Evolutionary conservation across 1,139 yeast species (phyloP), one percentile per base, ranked within the genome.

Genomic region (Petasospora fabianii): DNA sequence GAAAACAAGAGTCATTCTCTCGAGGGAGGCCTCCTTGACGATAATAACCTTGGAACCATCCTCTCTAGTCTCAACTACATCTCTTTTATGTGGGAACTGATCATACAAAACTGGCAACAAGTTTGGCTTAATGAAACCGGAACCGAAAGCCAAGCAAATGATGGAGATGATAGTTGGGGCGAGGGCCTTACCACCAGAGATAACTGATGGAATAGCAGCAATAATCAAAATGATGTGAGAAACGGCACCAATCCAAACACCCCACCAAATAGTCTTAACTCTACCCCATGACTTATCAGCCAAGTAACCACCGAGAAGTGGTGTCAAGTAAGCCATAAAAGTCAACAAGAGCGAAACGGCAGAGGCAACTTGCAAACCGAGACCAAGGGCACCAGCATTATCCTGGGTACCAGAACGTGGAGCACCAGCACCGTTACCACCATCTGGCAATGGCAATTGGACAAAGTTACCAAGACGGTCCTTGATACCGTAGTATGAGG

Each of bases 291-390:
- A 79, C 50, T 84, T 76, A 62, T 85, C 95, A 38, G 94, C 79
- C 24, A 84, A 51, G 63, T 80, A 77, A 42, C 90, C 95, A 56
- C 90, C 90, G 42, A 80, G 65, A 43, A 85, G 70, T 27, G 95
- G 95, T 34, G 92, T 81, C 35, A 84, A 70, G 59, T 85, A 85
- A 58, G 90, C 83, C 84, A 88, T 80, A 58, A 85, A 84, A 58
- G 83, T 86, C 71, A 84, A 79, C 55, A 84, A 78, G 58, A 82
- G 77, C 13, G 86, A 76, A 47, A 85, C 70, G 20, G 86, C 92
- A 36, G 86, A 79, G 26, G 95, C 88, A 52, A 81, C 77, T 46
- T 69, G 70, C 36, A 76, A 70, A 35, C 82, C 79, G 50, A 81
- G 69, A 31, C 71, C 72, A 48, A 84, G 70, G 13, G 79, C 77